Conservation (phyloP, 768 basidiomycete genomes). For the Pleurotus giganteus region DNA sequence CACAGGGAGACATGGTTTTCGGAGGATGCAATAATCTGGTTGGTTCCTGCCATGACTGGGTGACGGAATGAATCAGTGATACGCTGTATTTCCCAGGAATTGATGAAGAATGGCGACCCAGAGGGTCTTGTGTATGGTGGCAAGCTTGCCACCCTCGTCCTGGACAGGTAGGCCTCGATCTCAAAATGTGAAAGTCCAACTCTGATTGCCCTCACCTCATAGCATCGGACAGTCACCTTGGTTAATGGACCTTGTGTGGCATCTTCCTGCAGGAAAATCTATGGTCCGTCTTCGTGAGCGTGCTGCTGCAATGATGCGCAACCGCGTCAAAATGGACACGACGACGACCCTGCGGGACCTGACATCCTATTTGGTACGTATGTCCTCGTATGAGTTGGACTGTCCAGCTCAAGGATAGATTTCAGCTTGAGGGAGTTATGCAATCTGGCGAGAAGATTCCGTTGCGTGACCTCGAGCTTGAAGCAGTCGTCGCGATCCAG, state of each 20-base stretch:
- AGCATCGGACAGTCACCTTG: slow-evolving; percentile 30
- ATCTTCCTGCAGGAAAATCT: slow-evolving; percentile 19
- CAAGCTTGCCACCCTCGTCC: slow-evolving; percentile 19
- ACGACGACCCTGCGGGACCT: slow-evolving; percentile 10
- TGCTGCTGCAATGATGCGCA: slow-evolving; percentile 14
- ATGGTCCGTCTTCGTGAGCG: slow-evolving; percentile 16
- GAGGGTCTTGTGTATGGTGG: slow-evolving; percentile 18
- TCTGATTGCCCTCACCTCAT: not conserved
- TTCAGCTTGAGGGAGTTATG: slow-evolving; percentile 13
- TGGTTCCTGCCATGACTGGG: not conserved
- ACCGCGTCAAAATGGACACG: slow-evolving; percentile 7
- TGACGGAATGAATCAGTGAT: too few relatives aligned
- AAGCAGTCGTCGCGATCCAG: slow-evolving; percentile 20
- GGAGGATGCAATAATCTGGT: slow-evolving; percentile 17
- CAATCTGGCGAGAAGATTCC: slow-evolving; percentile 13
- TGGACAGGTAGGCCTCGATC: slow-evolving; percentile 22
- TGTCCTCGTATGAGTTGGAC: not conserved
- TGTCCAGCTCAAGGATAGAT: not conserved
- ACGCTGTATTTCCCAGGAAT: slow-evolving; percentile 15
- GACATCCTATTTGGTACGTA: slow-evolving; percentile 20
- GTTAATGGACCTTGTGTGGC: slow-evolving; percentile 27
- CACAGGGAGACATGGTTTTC: slow-evolving; percentile 24
- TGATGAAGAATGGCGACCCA: slow-evolving; percentile 23
- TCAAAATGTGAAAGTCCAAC: not conserved
- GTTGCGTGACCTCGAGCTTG: slow-evolving; percentile 12